phyloP scores from a whole-genome alignment of 2,329 filamentous ascomycete species.

The Xylaria sp. region DNA sequence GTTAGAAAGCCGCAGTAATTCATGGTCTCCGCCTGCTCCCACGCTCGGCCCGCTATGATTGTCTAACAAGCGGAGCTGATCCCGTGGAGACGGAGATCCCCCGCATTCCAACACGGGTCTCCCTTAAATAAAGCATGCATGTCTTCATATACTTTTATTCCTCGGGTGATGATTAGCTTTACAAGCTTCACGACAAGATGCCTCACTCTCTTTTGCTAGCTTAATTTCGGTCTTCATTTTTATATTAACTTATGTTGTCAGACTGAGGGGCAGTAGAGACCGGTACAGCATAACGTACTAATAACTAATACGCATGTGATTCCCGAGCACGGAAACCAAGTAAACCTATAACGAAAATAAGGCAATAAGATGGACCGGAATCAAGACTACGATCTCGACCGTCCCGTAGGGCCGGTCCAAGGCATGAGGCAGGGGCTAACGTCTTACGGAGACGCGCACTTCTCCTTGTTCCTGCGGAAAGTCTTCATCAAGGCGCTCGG shows the following conservation, averaged over 20 bases:
- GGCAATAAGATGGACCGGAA: constrained; percentile 25
- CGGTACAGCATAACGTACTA: background rate
- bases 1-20: background rate
- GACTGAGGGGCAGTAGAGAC: background rate
- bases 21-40: constrained; percentile 21
- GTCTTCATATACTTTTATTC: background rate
- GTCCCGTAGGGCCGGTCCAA: constrained; percentile 58
- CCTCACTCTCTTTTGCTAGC: background rate
- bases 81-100: constrained; percentile 29
- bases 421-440: constrained; percentile 74
- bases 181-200: background rate
- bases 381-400: constrained; percentile 70
- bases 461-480: constrained; percentile 79
- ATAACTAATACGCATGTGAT: background rate
- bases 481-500: constrained; percentile 82
- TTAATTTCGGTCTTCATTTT: background rate
- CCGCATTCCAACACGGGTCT: constrained; percentile 24
- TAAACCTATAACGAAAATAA: background rate
- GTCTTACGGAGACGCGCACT: constrained; percentile 78
- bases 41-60: constrained; percentile 6
- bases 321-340: background rate
- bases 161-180: background rate
- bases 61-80: constrained; percentile 26
- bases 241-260: background rate
- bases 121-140: background rate